phyloP scores from a whole-genome alignment of 768 basidiomycete genomes.

The Crepidotus variabilis region DNA sequence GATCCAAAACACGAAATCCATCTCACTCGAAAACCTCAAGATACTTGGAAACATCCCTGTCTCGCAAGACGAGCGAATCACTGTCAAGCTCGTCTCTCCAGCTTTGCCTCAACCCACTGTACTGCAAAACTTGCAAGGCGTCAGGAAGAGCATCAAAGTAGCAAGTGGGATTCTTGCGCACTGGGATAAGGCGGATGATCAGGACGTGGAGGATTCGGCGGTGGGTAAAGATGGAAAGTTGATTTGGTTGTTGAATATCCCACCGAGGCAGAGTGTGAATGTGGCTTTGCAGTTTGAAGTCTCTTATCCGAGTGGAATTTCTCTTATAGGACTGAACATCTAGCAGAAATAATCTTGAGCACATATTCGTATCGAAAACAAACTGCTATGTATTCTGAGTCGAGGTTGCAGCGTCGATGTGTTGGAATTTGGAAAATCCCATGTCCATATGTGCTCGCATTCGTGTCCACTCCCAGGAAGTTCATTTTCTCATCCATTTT shows the following conservation, averaged over 20 bases:
- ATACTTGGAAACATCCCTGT: slow-evolving; percentile 37
- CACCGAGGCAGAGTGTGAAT: slow-evolving; percentile 25
- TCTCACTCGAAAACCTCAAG: slow-evolving; percentile 27
- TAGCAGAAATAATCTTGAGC: no score
- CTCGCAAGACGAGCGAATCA: slow-evolving; percentile 33
- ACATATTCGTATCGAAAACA: no score
- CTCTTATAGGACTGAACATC: background rate
- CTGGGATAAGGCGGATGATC: slow-evolving; percentile 35
- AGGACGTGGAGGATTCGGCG: slow-evolving; percentile 18
- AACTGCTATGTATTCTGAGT: no score
- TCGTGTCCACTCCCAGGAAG: no score
- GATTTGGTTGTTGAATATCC: slow-evolving; percentile 26
- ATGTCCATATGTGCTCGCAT: no score
- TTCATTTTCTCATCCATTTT: no score
- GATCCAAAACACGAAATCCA: slow-evolving; percentile 35
- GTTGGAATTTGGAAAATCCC: no score
- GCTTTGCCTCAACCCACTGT: slow-evolving; percentile 11
- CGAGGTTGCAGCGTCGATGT: no score
- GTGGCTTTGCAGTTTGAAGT: slow-evolving; percentile 39
- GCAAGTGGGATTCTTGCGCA: slow-evolving; percentile 27
- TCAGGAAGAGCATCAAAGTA: slow-evolving; percentile 18
- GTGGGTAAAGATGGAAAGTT: slow-evolving; percentile 32
- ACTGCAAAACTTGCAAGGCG: slow-evolving; percentile 1
- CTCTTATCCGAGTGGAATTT: slow-evolving; percentile 18
- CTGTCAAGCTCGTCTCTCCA: slow-evolving; percentile 34